Evolutionary conservation across 306 rosid genomes (phyloP).

Genomic region (Quercus berberidifolia): DNA sequence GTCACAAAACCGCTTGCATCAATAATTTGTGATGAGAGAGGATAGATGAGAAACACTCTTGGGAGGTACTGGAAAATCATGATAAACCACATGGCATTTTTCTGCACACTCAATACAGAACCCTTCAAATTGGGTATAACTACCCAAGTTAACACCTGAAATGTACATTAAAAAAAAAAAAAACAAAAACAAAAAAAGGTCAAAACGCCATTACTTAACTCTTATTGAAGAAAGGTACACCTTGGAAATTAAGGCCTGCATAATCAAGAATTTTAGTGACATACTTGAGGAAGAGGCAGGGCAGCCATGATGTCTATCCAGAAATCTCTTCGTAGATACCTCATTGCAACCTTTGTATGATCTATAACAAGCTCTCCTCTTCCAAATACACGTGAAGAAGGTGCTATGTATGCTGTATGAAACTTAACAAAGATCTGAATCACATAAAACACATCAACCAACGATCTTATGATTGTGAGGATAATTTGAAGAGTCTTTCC

Average conservation of each 20-base stretch:
- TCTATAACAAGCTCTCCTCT: slow-evolving; percentile 56
- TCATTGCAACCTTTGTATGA: slow-evolving; percentile 41
- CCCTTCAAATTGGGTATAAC: slow-evolving; percentile 76
- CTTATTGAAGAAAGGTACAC: neutral
- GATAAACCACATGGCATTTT: slow-evolving; percentile 70
- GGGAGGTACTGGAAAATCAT: slow-evolving; percentile 83
- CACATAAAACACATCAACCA: slow-evolving; percentile 39
- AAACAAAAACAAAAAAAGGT: too few relatives aligned
- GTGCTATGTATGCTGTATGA: slow-evolving; percentile 56
- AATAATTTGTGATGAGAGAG: slow-evolving; percentile 85
- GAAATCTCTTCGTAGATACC: slow-evolving; percentile 45
- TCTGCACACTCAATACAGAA: slow-evolving; percentile 74
- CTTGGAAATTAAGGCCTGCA: neutral
- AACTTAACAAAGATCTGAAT: slow-evolving; percentile 41
- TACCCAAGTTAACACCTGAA: slow-evolving; percentile 85
- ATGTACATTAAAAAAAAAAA: neutral
- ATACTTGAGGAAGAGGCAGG: slow-evolving; percentile 53
- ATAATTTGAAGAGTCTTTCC: slow-evolving; percentile 31
- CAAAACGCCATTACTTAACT: neutral
- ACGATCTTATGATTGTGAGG: slow-evolving; percentile 43
- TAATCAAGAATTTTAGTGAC: neutral
- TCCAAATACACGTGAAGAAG: slow-evolving; percentile 56
- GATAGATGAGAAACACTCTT: slow-evolving; percentile 75
- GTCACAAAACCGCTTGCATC: slow-evolving; percentile 88
- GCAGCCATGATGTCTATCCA: slow-evolving; percentile 49